Percentiles rank a stretch among this genome's conserved stretches.
These are phyloP conservation scores for Suhomyces bokatorum DNA, from an alignment of 1,139 yeast species.

Conservation along the genomic window DNA sequence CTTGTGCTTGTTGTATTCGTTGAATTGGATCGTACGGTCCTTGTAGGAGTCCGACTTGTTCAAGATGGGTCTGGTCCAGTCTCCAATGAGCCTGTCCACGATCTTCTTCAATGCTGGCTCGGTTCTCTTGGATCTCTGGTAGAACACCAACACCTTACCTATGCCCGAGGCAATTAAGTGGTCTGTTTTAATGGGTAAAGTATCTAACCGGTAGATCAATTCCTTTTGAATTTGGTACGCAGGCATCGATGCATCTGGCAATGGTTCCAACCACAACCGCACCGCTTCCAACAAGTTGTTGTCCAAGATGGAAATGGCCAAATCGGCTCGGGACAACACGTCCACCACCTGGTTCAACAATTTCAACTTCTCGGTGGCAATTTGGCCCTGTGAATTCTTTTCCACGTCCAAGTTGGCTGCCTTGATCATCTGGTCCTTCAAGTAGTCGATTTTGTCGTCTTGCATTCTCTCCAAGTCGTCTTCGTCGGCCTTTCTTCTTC, in stretches of 20 bases:
- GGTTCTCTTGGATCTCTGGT: conserved; percentile 87
- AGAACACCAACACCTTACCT: conserved; percentile 91
- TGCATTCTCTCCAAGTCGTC: conserved; percentile 93
- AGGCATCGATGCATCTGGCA: conserved; percentile 97
- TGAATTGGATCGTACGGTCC: conserved; percentile 74
- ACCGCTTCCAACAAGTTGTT: conserved; percentile 92
- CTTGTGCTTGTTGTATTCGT: conserved; percentile 66
- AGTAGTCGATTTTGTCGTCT: conserved; percentile 80
- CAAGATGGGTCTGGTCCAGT: conserved; percentile 98
- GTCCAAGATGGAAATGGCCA: conserved; percentile 91
- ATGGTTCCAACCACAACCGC: conserved; percentile 95
- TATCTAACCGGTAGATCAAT: conserved; percentile 68
- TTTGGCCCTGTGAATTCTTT: conserved; percentile 68
- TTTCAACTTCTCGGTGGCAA: conserved; percentile 85
- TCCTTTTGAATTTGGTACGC: conserved; percentile 94
- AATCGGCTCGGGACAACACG: conserved; percentile 75
- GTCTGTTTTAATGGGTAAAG: conserved; percentile 90
- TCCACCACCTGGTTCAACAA: conserved; percentile 77
- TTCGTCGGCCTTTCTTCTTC: conserved; percentile 70
- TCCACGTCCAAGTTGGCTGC: conserved; percentile 93
- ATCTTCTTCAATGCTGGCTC: conserved; percentile 82
- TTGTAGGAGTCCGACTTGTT: conserved; percentile 94
- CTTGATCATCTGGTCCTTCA: conserved; percentile 87
- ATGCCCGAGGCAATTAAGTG: conserved; percentile 93
- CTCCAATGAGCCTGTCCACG: conserved; percentile 89